A percentile compares a stretch with the other conserved stretches of the same genome.
phyloP scores from a whole-genome alignment of 176 grass and related monocot genomes.

The Oryza punctata region DNA sequence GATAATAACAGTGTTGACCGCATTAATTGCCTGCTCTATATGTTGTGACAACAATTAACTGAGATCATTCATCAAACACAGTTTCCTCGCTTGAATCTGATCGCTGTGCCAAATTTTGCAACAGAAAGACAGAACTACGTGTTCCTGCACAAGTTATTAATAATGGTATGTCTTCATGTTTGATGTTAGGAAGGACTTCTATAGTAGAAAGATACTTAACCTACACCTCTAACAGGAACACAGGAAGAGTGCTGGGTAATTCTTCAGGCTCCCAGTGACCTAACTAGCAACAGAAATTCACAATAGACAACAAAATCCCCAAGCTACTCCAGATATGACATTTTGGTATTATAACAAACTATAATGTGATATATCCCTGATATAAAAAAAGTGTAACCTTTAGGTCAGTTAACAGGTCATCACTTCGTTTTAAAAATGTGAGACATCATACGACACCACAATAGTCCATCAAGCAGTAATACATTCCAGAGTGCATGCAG shows the following conservation, averaged over 20 bases:
- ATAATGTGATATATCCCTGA: background rate
- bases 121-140: background rate
- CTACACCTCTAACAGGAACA: background rate
- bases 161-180: too few species aligned
- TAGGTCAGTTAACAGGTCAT: background rate
- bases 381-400: background rate
- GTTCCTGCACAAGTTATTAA: background rate
- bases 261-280: background rate
- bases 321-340: background rate
- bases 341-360: background rate
- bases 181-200: too few species aligned
- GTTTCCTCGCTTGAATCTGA: background rate
- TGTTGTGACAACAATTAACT: background rate
- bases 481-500: background rate
- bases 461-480: background rate
- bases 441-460: background rate
- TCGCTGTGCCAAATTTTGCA: background rate
- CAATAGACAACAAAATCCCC: background rate
- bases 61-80: background rate
- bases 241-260: background rate
- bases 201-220: background rate
- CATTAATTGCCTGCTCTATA: background rate
- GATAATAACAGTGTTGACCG: background rate
- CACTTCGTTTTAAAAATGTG: background rate
- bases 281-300: background rate